These are phyloP conservation scores for Scopulariopsis brevicaulis DNA, from an alignment of 2,329 filamentous ascomycete species.

Conservation along the genomic window DNA sequence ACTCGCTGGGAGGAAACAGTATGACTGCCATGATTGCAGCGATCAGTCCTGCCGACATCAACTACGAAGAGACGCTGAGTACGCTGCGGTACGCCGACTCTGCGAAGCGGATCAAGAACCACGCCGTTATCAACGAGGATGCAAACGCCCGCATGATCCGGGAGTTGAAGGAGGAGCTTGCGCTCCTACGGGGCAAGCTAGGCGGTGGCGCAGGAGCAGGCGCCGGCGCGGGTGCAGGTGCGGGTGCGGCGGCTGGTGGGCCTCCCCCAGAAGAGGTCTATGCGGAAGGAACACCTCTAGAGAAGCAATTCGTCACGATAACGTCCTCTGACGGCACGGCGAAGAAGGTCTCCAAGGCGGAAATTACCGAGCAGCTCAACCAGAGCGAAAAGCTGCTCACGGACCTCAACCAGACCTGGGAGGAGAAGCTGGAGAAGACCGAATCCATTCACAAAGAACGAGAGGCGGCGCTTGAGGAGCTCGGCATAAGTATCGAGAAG, in stretches of 20 bases:
- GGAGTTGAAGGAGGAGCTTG: slow-evolving; percentile 90
- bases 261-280: slow-evolving; percentile 67
- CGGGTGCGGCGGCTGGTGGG: slow-evolving; percentile 27
- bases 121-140: slow-evolving; percentile 97
- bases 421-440: slow-evolving; percentile 88
- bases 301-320: slow-evolving; percentile 94
- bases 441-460: slow-evolving; percentile 97
- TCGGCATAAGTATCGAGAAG: slow-evolving; percentile 98
- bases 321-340: slow-evolving; percentile 72
- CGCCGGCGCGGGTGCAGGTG: slow-evolving; percentile 19
- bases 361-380: slow-evolving; percentile 91
- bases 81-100: slow-evolving; percentile 95
- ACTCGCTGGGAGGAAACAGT: slow-evolving; percentile 94
- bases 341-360: slow-evolving; percentile 95
- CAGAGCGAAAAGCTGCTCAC: slow-evolving; percentile 94
- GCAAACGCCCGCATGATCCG: slow-evolving; percentile 98
- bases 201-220: slow-evolving; percentile 39
- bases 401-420: slow-evolving; percentile 97
- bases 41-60: slow-evolving; percentile 96
- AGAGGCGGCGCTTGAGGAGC: slow-evolving; percentile 86
- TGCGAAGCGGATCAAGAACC: slow-evolving; percentile 99
- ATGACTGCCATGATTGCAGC: slow-evolving; percentile 99
- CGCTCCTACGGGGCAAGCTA: slow-evolving; percentile 76
- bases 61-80: slow-evolving; percentile 94
- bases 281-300: slow-evolving; percentile 79